Base-by-base conservation (phyloP, 164 flowering plant species). In the Sextonia rubra region DNA sequence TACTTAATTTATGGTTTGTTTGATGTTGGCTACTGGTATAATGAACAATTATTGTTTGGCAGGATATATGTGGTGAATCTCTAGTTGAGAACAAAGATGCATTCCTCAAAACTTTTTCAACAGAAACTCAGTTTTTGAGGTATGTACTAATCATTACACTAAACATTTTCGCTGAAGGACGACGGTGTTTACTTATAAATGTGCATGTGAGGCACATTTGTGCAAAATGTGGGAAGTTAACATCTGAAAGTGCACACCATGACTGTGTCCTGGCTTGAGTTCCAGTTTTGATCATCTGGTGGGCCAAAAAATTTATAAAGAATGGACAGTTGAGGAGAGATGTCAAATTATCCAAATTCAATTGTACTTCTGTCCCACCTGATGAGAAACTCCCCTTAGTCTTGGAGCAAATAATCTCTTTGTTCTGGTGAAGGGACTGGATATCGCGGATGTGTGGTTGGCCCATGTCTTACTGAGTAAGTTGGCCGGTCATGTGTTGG, bases 41-140 rank as follows among this genome's bases (percentile, higher is more conserved):
- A 55, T 77, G 23, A 72, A 70, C 63, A n/a, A 12, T 66, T 15
- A 12, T 27, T 72, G 70, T 48, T 52, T 68, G 9, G 15, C 91
- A 94, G 99, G 78, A 76, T 60, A 91, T 94, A 63, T 90, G 93
- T 80, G 98, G 89, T 73, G 93, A 87, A 75, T 92, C 89, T 74
- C 81, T 94, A 73, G 75, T 90, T 56, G 93, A 88, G 76, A 77
- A 73, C 61, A 90, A 88, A 74, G 93, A 92, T 30, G 93, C 84
- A 49, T 91, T 94, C 76, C 91, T 90, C 69, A 82, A 84, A 77
- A 84, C 89, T 17, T 94, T 92, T 80, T 84, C 87, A 6, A 70
- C 84, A 1, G 93, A 90, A 63, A 69, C 68, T 27, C 73, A 85
- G 65, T 89, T 79, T 78, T 79, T 92, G 32, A 84, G 89, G 98